These are phyloP conservation scores for Colletotrichum phormii DNA, from an alignment of 2,329 filamentous ascomycete genomes.

Conservation along the genomic window DNA sequence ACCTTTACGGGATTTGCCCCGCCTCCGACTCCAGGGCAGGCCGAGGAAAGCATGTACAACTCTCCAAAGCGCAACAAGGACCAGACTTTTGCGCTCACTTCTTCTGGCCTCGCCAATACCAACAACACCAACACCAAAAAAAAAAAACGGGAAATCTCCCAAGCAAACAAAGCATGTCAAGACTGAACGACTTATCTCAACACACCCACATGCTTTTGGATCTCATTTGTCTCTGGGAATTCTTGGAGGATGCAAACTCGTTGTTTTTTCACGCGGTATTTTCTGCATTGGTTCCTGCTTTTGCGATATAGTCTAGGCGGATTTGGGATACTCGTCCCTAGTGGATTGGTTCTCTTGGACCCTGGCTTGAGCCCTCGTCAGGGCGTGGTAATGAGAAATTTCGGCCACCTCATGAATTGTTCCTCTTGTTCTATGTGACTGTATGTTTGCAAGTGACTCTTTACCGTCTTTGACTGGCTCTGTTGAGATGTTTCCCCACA, in stretches of 20 bases:
- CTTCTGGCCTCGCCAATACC: conserved; percentile 9
- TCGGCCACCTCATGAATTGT: conserved; percentile 48
- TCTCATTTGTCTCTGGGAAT: conserved; percentile 24
- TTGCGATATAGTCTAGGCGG: conserved; percentile 35
- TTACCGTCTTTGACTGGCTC: not conserved
- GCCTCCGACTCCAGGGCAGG: conserved; percentile 34
- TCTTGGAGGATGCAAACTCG: conserved; percentile 4
- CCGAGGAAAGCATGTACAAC: conserved; percentile 21
- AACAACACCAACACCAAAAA: no score
- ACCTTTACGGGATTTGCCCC: conserved; percentile 12
- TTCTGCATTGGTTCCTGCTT: conserved; percentile 39
- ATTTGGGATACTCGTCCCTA: conserved; percentile 37
- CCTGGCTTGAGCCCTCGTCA: conserved; percentile 46
- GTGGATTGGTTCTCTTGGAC: conserved; percentile 39
- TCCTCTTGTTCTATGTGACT: not conserved
- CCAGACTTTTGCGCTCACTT: conserved; percentile 11
- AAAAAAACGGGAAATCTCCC: conserved; percentile 24
- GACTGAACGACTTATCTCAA: conserved; percentile 21
- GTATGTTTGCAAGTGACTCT: not conserved
- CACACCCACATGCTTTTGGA: conserved; percentile 45
- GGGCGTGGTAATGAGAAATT: conserved; percentile 52
- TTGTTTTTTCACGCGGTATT: conserved; percentile 5
- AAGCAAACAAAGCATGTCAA: conserved; percentile 30
- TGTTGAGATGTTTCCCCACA: not conserved
- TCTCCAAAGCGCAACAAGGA: not conserved